phyloP scores from a whole-genome alignment of 345 rosid genomes.

The Gossypium australe region DNA sequence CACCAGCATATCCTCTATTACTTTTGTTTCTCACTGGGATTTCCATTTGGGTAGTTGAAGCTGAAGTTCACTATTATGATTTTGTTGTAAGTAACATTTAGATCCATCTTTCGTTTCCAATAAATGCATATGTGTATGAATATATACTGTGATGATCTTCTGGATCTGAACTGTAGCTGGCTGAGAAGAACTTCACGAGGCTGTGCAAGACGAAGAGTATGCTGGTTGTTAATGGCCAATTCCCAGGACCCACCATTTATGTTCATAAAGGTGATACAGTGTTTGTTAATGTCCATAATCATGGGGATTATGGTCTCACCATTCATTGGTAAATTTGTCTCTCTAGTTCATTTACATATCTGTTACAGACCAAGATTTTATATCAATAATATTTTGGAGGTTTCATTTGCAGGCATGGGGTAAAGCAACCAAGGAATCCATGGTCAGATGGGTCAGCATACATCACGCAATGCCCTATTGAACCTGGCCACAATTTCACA shows the following conservation, averaged over 20 bases:
- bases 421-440: conserved; percentile 46
- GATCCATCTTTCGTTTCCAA: neutral
- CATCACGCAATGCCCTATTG: conserved; percentile 44
- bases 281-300: conserved; percentile 25
- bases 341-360: neutral
- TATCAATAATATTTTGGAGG: neutral
- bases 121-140: neutral
- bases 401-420: conserved; percentile 38
- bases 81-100: neutral
- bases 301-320: conserved; percentile 29
- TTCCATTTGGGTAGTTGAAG: neutral
- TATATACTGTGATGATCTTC: neutral
- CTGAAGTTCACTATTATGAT: conserved; percentile 15
- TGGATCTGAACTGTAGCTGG: conserved; percentile 17
- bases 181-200: conserved; percentile 22
- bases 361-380: neutral
- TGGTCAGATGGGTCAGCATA: conserved; percentile 55
- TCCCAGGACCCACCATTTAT: conserved; percentile 27
- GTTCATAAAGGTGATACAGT: conserved; percentile 32
- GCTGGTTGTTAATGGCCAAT: conserved; percentile 23
- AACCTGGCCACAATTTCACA: conserved; percentile 35
- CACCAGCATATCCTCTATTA: no score
- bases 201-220: conserved; percentile 20
- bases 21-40: neutral
- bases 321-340: conserved; percentile 24